Base-by-base conservation (phyloP, 345 rosid species). In the Cardamine chenopodiifolia region DNA sequence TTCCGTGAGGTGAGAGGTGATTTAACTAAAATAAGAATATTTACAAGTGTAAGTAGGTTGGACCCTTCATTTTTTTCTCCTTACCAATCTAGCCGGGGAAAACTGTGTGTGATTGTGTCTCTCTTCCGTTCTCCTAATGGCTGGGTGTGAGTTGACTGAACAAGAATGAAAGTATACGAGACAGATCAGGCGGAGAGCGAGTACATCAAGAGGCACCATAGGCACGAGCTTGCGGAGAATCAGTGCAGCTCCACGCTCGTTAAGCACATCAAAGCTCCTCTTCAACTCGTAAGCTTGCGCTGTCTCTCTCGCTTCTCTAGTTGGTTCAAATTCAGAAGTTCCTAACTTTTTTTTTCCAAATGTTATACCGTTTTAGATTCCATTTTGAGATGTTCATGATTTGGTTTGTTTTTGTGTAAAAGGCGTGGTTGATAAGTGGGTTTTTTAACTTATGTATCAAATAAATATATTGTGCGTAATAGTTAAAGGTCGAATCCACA, bases 191-290 rank as follows among this genome's bases (percentile, higher is more conserved):
- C 54, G 72, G 93, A 82, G 82, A 70, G 62, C 48, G 94, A 92
- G 81, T 79, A 78, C 76, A 68, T 86, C 44, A 77, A 82, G 70
- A 90, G 76, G 61, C 87, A 83, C 61, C 96, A 90, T 72, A 72
- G 35, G 63, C 96, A 83, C 49, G 84, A 85, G 79, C 81, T 82
- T 11, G 70, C 61, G 26, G 87, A 81, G 58, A 82, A 86, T 68
- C 98, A 92, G 89, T 87, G 95, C 73, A 81, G 83, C 69, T 90
- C 95, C 17, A 79, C 81, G 50, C 86, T 92, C 70, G 80, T 83
- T 22, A 92, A 88, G 80, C 94, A 86, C 82, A 86, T 90, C 92
- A 90, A 80, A 80, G 90, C 96, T 74, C 96, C 98, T 63, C 87
- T 92, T 80, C 89, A 83, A 75, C 92, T 87, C 23, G 95, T 92